Percentiles rank a stretch among this genome's conserved stretches.
Conservation (phyloP, 176 grass and related monocot species). For the Raddia distichophylla region DNA sequence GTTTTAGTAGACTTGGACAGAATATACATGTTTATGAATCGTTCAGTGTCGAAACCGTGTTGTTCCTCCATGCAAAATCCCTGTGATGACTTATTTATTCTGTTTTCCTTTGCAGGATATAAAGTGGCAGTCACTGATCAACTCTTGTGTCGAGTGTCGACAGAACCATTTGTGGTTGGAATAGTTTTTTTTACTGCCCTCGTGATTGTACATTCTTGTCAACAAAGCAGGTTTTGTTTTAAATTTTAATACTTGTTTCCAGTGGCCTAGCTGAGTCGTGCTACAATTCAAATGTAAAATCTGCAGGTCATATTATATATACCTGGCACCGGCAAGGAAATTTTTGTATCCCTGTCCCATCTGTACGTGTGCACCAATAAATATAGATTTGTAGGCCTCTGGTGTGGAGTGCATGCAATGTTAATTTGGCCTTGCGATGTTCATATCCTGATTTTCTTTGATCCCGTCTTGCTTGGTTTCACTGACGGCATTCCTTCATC, state of each 20-base stretch:
- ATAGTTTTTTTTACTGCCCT: conserved; percentile 32
- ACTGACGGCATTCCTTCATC: no score
- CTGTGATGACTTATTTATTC: background rate
- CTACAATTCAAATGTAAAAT: conserved; percentile 16
- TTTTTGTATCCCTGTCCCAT: background rate
- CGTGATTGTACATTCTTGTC: conserved; percentile 46
- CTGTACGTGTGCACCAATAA: background rate
- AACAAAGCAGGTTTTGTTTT: conserved; percentile 37
- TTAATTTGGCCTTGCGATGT: no score
- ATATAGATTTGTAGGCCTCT: no score
- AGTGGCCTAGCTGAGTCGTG: conserved; percentile 17
- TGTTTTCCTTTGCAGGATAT: conserved; percentile 50
- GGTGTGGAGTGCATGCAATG: no score
- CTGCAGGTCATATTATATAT: conserved; percentile 24
- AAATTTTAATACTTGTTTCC: background rate
- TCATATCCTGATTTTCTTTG: no score
- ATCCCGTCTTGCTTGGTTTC: no score
- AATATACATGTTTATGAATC: background rate
- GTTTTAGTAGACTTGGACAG: conserved; percentile 27
- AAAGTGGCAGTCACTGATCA: conserved; percentile 22
- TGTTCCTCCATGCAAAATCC: conserved; percentile 2
- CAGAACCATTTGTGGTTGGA: conserved; percentile 42
- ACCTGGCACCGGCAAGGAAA: conserved; percentile 6
- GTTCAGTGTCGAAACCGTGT: background rate
- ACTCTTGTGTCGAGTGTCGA: background rate